Conservation (phyloP, 2,329 filamentous ascomycete species). For the Scopulariopsis brevicaulis region DNA sequence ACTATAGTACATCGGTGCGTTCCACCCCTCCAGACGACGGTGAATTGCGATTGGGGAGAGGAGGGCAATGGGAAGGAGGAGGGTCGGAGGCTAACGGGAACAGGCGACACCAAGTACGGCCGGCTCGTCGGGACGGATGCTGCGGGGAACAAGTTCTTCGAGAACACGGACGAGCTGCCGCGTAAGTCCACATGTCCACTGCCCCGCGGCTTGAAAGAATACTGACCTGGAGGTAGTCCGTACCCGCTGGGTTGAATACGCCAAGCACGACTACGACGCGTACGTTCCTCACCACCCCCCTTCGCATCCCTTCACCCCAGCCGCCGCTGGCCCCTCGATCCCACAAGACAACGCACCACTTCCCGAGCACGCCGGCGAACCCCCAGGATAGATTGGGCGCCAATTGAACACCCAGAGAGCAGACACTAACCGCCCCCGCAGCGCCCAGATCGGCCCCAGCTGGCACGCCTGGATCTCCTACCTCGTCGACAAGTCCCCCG, state of each 20-base stretch:
- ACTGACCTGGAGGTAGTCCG: conserved; percentile 48
- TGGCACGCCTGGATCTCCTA: conserved; percentile 99
- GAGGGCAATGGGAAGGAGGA: neutral
- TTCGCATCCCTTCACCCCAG: neutral
- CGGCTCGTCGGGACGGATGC: conserved; percentile 73
- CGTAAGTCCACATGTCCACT: conserved; percentile 38
- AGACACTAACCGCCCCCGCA: neutral
- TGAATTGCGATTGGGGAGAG: neutral
- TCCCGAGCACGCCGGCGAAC: neutral
- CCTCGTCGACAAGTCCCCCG: conserved; percentile 76
- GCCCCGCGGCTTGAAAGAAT: neutral
- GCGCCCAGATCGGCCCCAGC: conserved; percentile 77
- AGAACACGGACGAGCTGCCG: conserved; percentile 91
- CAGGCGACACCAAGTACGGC: conserved; percentile 95
- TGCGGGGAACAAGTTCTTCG: conserved; percentile 95
- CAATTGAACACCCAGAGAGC: neutral
- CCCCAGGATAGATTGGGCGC: neutral
- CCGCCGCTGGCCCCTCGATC: neutral
- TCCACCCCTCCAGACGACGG: neutral
- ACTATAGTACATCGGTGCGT: conserved; percentile 44
- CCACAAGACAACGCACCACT: too few species aligned
- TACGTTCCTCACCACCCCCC: conserved; percentile 4
- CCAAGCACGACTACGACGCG: conserved; percentile 71
- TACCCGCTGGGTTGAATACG: conserved; percentile 97
- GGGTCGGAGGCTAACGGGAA: neutral